These are phyloP conservation scores for Odontarrhena argentea DNA, from an alignment of 345 rosid species.

Conservation along the genomic window DNA sequence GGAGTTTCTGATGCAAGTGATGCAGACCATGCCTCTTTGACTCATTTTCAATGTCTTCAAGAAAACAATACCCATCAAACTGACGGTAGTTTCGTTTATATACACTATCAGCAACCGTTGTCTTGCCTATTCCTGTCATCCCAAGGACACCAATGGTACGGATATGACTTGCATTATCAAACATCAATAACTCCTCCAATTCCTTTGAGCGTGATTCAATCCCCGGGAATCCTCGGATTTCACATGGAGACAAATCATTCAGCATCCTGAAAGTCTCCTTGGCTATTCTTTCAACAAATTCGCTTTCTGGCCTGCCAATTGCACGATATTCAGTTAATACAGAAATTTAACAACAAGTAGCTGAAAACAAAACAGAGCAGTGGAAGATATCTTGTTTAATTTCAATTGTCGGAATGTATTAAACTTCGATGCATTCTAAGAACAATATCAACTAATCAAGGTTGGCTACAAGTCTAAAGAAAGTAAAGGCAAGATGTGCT, in stretches of 20 bases:
- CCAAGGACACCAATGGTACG: constrained; percentile 31
- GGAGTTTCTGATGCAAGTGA: constrained; percentile 17
- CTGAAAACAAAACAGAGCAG: background rate
- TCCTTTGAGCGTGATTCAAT: constrained; percentile 25
- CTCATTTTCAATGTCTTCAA: constrained; percentile 27
- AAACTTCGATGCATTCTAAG: background rate
- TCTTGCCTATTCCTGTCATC: constrained; percentile 36
- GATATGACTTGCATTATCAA: background rate
- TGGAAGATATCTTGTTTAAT: background rate
- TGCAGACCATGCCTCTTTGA: background rate
- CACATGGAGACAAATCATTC: constrained; percentile 32
- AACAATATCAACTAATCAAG: background rate
- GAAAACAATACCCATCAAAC: constrained; percentile 27
- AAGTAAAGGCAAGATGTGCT: background rate
- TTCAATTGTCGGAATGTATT: background rate
- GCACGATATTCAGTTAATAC: background rate
- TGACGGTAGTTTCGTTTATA: constrained; percentile 4
- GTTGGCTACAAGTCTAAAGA: background rate
- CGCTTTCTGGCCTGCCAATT: constrained; percentile 25
- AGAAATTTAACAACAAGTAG: background rate
- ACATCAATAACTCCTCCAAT: constrained; percentile 25
- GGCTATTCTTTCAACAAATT: constrained; percentile 8
- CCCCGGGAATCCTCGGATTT: background rate
- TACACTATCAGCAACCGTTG: constrained; percentile 3
- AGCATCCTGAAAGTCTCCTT: constrained; percentile 31